Percentiles rank a stretch among this genome's conserved stretches.
Conservation (phyloP, 106 monocot species). For the Allium sativum region DNA sequence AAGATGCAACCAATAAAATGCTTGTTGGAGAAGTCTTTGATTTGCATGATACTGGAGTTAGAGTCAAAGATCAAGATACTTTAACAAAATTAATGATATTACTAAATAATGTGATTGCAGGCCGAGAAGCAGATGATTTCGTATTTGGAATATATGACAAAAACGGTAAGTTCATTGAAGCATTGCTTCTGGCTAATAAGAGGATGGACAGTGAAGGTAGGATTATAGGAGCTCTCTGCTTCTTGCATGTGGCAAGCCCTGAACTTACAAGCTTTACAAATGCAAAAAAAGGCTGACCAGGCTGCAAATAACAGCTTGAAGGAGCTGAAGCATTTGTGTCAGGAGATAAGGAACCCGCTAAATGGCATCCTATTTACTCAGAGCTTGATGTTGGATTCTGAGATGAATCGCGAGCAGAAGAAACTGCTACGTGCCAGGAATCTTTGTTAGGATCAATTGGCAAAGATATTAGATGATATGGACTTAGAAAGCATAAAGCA, state of each 20-base stretch:
- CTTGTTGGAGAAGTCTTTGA: slow-evolving; percentile 80
- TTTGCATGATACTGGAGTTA: slow-evolving; percentile 38
- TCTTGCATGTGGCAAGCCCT: slow-evolving; percentile 68
- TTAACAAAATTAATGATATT: slow-evolving; percentile 64
- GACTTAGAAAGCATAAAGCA: slow-evolving; percentile 78
- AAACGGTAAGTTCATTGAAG: slow-evolving; percentile 59
- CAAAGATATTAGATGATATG: slow-evolving; percentile 61
- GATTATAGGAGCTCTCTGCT: slow-evolving; percentile 69
- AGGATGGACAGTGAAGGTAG: slow-evolving; percentile 50
- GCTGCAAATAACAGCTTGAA: slow-evolving; percentile 52
- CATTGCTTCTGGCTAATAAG: slow-evolving; percentile 59
- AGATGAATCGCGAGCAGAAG: slow-evolving; percentile 51
- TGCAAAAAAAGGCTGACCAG: slow-evolving; percentile 56
- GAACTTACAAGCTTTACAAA: slow-evolving; percentile 65
- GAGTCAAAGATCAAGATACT: slow-evolving; percentile 55
- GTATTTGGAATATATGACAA: slow-evolving; percentile 56
- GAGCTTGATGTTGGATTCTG: slow-evolving; percentile 51
- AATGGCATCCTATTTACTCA: slow-evolving; percentile 53
- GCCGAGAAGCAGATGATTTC: slow-evolving; percentile 54
- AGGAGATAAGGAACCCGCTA: slow-evolving; percentile 69
- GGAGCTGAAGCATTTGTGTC: slow-evolving; percentile 47
- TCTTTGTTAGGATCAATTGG: slow-evolving; percentile 58
- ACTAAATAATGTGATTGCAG: slow-evolving; percentile 48
- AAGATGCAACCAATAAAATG: slow-evolving; percentile 49
- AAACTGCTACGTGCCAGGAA: slow-evolving; percentile 38